Evolutionary conservation across 768 basidiomycete genomes (phyloP).

Genomic region (Boletus pseudopeckii): DNA sequence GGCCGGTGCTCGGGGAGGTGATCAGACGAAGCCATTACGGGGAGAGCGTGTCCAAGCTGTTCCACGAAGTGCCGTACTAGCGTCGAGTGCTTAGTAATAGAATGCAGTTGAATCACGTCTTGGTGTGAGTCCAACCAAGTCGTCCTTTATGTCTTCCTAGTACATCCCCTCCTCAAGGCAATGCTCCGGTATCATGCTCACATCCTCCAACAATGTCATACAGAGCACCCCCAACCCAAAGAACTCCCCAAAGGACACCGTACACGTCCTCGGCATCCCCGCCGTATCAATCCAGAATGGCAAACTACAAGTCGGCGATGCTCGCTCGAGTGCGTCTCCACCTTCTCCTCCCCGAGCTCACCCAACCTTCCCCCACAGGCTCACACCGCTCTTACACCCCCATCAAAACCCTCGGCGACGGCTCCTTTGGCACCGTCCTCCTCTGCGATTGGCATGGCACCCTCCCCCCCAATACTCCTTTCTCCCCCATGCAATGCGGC

Average conservation of each 20-base stretch:
- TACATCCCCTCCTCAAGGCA: constrained; percentile 22
- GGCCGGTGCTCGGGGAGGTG: constrained; percentile 92
- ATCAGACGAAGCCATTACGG: constrained; percentile 96
- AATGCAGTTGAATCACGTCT: not conserved
- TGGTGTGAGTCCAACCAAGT: not conserved
- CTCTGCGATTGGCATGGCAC: constrained; percentile 99
- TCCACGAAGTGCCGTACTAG: constrained; percentile 88
- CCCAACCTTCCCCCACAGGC: constrained; percentile 40
- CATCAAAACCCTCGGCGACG: constrained; percentile 95
- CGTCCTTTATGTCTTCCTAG: constrained; percentile 20
- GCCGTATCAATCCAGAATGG: constrained; percentile 70
- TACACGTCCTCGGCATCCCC: constrained; percentile 70
- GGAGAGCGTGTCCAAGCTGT: constrained; percentile 87
- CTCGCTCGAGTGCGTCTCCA: constrained; percentile 60
- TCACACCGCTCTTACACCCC: constrained; percentile 89
- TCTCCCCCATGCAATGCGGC: constrained; percentile 95
- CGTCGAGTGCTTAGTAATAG: constrained; percentile 15
- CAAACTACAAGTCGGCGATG: constrained; percentile 67
- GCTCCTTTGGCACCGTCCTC: constrained; percentile 98
- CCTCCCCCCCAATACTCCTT: constrained; percentile 83
- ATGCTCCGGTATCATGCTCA: constrained; percentile 36
- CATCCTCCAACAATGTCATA: constrained; percentile 29
- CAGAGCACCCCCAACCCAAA: constrained; percentile 27
- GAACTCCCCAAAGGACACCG: constrained; percentile 47
- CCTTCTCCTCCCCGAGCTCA: not conserved